Evolutionary conservation across 257 asterid species (phyloP), one percentile per base, ranked within the genome.

Genomic region (Lithospermum erythrorhizon): DNA sequence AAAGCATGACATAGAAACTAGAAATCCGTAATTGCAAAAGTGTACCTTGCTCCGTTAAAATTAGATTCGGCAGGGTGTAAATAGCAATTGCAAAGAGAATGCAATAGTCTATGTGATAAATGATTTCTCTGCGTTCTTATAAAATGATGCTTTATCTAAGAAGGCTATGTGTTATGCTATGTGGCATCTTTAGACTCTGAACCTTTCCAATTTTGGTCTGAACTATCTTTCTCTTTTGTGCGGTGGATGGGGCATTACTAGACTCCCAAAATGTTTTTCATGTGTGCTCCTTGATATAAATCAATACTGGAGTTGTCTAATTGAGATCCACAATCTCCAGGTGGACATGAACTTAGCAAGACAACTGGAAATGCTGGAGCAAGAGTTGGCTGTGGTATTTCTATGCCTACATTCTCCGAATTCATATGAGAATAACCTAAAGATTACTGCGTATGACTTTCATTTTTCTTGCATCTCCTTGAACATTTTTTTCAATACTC

Each of bases 301-400:
- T 32, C 23, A 37, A 45, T 20, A 45, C 47, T 47, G 21, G 49
- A 18, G 20, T 62, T 59, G 16, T 23, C 66, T 57, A 68, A 62
- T 51, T 55, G 53, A 54, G 41, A 27, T 32, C 19, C 41, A 54
- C 24, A 55, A 49, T 67, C 59, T 63, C 61, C 77, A 86, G 95
- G 96, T 70, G 96, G 90, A n/a, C 96, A 90, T 67, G 96, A 90
- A 77, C 95, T 84, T 66, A 90, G 96, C 82, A 84, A 83, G 79
- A 74, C 90, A 48, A 90, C 95, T 48, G 94, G 97, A 55, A 90
- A 87, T 53, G 96, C 96, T 0, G 96, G 97, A 58, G 96, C 96
- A 67, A 81, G 97, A 78, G 78, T 90, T 37, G 97, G 88, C 14
- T 90, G 95, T 69, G 96, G 96, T 87, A 84, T 72, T 66, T 53